Conservation (phyloP, 139 green algal species). For the Limnomonas spitsbergensis region DNA sequence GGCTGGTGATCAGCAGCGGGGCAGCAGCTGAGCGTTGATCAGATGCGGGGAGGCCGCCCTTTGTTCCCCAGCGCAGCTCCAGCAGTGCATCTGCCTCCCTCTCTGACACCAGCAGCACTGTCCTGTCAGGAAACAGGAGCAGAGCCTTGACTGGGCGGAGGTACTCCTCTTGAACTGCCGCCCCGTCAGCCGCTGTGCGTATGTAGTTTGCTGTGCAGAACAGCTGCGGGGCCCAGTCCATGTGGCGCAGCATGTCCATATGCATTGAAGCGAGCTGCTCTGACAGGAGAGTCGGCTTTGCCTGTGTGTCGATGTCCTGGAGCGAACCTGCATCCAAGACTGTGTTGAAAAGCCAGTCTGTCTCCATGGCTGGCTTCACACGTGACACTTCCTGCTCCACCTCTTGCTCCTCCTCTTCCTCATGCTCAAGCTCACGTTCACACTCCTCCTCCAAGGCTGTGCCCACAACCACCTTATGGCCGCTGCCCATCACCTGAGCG, state of each 20-base stretch:
- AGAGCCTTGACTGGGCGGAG: conserved; percentile 34
- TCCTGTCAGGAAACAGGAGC: conserved; percentile 28
- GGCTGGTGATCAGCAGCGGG: too few relatives aligned
- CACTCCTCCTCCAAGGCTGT: conserved; percentile 42
- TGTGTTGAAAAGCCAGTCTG: conserved; percentile 31
- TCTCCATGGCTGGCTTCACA: conserved; percentile 8
- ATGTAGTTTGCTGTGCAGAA: conserved; percentile 43
- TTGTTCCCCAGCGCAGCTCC: too few relatives aligned
- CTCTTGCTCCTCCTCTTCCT: conserved; percentile 55
- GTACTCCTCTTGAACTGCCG: conserved; percentile 28
- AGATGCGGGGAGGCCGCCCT: too few relatives aligned
- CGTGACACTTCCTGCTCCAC: conserved; percentile 30
- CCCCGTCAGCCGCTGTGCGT: background rate
- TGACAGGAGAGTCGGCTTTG: too few relatives aligned
- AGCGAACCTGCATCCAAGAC: background rate
- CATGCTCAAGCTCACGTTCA: conserved; percentile 48
- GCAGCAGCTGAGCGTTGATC: too few relatives aligned
- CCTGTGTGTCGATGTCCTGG: conserved; percentile 14
- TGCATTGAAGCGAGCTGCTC: too few relatives aligned
- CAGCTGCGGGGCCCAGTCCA: too few relatives aligned
- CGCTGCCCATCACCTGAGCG: background rate
- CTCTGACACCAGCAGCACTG: conserved; percentile 54
- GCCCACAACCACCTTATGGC: conserved; percentile 23
- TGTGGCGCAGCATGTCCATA: too few relatives aligned
- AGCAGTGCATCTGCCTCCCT: conserved; percentile 48